Evolutionary conservation across 306 rosid species (phyloP), one percentile per base, ranked within the genome.

Genomic region (apple (Malus domestica)): DNA sequence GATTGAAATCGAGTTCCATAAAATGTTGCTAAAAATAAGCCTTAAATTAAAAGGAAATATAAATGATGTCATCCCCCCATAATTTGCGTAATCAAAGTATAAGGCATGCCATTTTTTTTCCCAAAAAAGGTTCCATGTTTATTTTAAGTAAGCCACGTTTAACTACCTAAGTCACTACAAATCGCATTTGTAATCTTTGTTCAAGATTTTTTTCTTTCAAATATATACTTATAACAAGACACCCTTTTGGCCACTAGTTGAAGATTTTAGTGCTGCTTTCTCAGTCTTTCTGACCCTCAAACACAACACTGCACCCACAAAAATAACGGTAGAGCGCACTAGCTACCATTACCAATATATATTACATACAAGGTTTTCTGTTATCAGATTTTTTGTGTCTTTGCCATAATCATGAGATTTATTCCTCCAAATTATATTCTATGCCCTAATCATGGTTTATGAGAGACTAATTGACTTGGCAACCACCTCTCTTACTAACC

Each of bases 401-500:
- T 74, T 35, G 63, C 70, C 60, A 69, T 68, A 82, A 78, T 82
- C 74, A 78, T 78, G 77, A 78, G 30, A n/a, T 14, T 70, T 54
- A 54, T 23, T 54, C 42, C 77, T n/a, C 35, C 58, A 54, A 58
- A 74, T 82, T 74, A 75, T 73, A 78, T 82, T 78, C 79, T 20
- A 64, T 38, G 42, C 59, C 76, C 76, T 79, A 83, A 79, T 79
- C 75, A 83, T 83, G 76, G 64, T 13, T 42, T 76, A 64, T 30
- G 57, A 72, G 80, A 71, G 76, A 73, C 78, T 67, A 79, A 76
- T 83, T 71, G 86, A 83, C 78, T n/a, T 19, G 35, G 49, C 83
- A 83, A 83, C 86, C 64, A 83, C 83, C 75, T 67, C 78, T 71
- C 76, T 71, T 78, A 79, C 86, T 83, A 72, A 83, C 86, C 81